Base-by-base conservation (phyloP, 352 stramenopile species). In the Phytopythium cucurbitacearum region DNA sequence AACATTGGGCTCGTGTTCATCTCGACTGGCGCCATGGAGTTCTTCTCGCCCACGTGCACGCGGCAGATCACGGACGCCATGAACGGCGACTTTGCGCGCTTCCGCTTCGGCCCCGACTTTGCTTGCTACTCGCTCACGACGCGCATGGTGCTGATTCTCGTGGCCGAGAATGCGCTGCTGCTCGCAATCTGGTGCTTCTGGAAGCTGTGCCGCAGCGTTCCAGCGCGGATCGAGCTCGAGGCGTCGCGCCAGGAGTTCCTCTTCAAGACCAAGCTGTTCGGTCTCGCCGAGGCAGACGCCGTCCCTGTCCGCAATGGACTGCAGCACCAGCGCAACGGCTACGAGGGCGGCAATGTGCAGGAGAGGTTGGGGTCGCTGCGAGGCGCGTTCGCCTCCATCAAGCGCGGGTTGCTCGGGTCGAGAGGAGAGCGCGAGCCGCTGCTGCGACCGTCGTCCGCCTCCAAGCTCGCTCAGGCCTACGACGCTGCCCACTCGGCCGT, bases 1-100 rank as follows among this genome's bases (percentile, higher is more conserved):
- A 89, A 92, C 53, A 80, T 89, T 32, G 77, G 79, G 0, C 68
- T 92, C 1, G 68, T 92, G 41, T 92, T 86, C 50, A 77, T 92
- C 48, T 92, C 82, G 6, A 92, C 79, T 0, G 81, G 82, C 11
- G 73, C 82, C 35, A 79, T 89, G 56, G 82, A 92, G 56, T 92
- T 92, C 50, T 87, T 64, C 54, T 86, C 76, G 33, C 32, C 59
- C 1, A 44, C 49, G 4, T 92, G 82, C 51, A 69, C 76, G 6
- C 48, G 65, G 40, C 66, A 83, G 44, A 84, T 89, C 57, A 69
- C 64, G 3, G 50, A 75, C 13, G 70, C 74, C 12, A 73, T 91
- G 59, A 71, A 71, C 9, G 64, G 62, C 15, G 69, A 91, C 58
- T 87, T 81, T 21, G 67, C 65, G 13, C 60, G 75, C 40, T 92